Evolutionary conservation across 352 stramenopile species (phyloP), one percentile per base, ranked within the genome.

Genomic region (Globisporangium nodosum): DNA sequence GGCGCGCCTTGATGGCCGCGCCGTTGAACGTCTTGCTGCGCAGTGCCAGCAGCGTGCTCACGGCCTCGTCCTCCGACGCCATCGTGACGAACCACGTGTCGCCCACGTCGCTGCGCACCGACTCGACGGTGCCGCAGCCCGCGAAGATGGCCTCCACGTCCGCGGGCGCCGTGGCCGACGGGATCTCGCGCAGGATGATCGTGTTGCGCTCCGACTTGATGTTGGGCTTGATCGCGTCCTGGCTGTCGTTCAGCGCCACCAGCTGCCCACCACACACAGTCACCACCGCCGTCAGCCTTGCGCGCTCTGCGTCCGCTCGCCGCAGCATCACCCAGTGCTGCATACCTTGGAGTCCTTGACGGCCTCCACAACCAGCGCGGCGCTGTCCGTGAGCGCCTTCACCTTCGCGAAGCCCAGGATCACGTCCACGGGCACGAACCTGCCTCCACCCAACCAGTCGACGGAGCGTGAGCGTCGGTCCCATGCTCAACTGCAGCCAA

Each of bases 71-170:
- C 55, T 97, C 90, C n/a, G 81, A 87, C 46, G 76, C 76, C 76
- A 97, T 91, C 16, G 78, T 91, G 48, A 97, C 87, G 58, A 97
- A 97, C 90, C 90, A 97, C 63, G 90, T 97, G 77, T 97, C 90
- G 12, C 89, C 90, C 24, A 97, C 88, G 64, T 97, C 90, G 67
- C 90, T 96, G 49, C 89, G 84, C 42, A 97, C 82, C 58, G 64
- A 89, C n/a, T 70, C 73, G 61, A 92, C 85, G 20, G 81, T 64
- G 33, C 84, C 86, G 59, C 83, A 88, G 35, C 70, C 85, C 0
- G 83, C 65, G 52, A 97, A 97, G 57, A 97, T 85, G 46, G 88
- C 88, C 48, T 90, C 72, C 4, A 97, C 88, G 27, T 97, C 83
- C 39, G 87, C 81, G 5, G 83, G 85, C 63, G 78, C 66, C 9